Percentiles rank a stretch among this genome's conserved stretches.
Conservation (phyloP, 2,329 filamentous ascomycete genomes). For the Fusarium avenaceum region DNA sequence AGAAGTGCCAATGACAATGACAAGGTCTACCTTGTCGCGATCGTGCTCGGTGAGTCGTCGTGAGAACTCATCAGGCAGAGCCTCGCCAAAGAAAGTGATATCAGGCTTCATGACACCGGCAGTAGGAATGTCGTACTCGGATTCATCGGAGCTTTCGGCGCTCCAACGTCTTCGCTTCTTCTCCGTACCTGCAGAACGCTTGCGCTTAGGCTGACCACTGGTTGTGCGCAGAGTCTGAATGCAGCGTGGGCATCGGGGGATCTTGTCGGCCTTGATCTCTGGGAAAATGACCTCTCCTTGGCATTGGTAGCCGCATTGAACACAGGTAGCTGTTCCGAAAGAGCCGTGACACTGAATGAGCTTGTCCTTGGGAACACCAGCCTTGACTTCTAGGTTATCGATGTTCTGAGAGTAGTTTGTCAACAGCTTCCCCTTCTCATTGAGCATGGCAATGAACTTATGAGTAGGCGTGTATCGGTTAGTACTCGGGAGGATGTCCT, state of each 20-base stretch:
- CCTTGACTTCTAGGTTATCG: conserved; percentile 91
- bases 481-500: conserved; percentile 86
- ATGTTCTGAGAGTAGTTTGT: conserved; percentile 99
- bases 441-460: conserved; percentile 89
- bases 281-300: conserved; percentile 82
- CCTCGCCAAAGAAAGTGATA: conserved; percentile 97
- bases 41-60: conserved; percentile 85
- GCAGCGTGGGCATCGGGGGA: conserved; percentile 84
- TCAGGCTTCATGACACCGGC: conserved; percentile 94
- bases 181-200: conserved; percentile 57
- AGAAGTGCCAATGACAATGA: conserved; percentile 95
- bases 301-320: conserved; percentile 82
- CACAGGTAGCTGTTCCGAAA: conserved; percentile 91
- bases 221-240: conserved; percentile 62
- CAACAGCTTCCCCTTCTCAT: conserved; percentile 88
- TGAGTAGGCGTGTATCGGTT: conserved; percentile 91
- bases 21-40: conserved; percentile 83
- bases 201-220: conserved; percentile 54
- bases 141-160: conserved; percentile 59
- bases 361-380: conserved; percentile 84
- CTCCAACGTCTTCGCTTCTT: conserved; percentile 59
- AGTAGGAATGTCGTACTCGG: conserved; percentile 69
- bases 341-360: conserved; percentile 97
- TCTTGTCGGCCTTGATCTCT: conserved; percentile 79
- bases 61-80: conserved; percentile 86